Evolutionary conservation across 2,329 filamentous ascomycete species (phyloP).

Genomic region (Aspergillus pseudoterreus): DNA sequence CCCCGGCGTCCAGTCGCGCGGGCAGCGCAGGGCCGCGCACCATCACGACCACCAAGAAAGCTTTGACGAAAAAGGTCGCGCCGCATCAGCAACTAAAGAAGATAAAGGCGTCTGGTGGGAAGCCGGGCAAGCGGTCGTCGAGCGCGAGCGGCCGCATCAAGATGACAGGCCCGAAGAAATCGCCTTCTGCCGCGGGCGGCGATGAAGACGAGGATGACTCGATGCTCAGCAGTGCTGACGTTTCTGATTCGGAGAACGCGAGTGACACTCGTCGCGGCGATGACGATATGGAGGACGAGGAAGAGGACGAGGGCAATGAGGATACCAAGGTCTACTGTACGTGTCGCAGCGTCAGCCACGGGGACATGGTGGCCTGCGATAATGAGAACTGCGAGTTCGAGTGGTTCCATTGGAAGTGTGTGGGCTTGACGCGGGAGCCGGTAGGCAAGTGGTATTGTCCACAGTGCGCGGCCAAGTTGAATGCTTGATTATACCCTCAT

Average conservation of each 20-base stretch:
- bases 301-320: conserved; percentile 50
- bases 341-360: conserved; percentile 62
- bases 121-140: conserved; percentile 42
- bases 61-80: conserved; percentile 52
- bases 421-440: conserved; percentile 58
- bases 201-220: conserved; percentile 53
- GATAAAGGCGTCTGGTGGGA: conserved; percentile 31
- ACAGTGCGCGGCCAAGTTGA: conserved; percentile 45
- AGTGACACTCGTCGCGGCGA: conserved; percentile 28
- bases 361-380: conserved; percentile 66
- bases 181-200: conserved; percentile 36
- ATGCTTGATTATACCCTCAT: conserved; percentile 23
- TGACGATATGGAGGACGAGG: conserved; percentile 44
- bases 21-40: conserved; percentile 56
- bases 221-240: conserved; percentile 49
- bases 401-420: conserved; percentile 66
- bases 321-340: conserved; percentile 64
- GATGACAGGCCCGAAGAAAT: conserved; percentile 35
- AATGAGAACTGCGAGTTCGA: conserved; percentile 62
- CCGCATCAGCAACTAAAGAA: conserved; percentile 51
- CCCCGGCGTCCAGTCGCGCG: conserved; percentile 50
- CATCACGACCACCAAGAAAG: conserved; percentile 40
- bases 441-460: conserved; percentile 56
- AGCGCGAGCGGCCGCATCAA: conserved; percentile 37
- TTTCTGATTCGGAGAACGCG: conserved; percentile 45